These are phyloP conservation scores for Fusarium sp. DNA, from an alignment of 2,329 filamentous ascomycete genomes.

Conservation along the genomic window DNA sequence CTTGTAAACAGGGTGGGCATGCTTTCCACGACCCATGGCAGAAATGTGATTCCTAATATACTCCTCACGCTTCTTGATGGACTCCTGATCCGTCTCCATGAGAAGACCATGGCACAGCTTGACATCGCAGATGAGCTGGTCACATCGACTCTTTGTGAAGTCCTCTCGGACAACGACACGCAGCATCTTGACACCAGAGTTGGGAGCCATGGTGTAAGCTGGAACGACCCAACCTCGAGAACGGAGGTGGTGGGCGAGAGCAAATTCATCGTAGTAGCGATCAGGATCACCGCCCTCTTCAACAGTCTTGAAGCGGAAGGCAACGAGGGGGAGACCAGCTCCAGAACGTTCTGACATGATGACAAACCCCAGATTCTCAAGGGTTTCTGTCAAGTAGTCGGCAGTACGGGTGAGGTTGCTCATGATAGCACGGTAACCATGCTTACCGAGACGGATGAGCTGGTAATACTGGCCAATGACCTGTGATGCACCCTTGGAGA, in stretches of 20 bases:
- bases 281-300: conserved; percentile 63
- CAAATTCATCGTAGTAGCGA: conserved; percentile 77
- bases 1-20: conserved; percentile 61
- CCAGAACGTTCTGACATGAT: conserved; percentile 88
- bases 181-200: conserved; percentile 89
- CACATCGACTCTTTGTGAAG: conserved; percentile 85
- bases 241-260: conserved; percentile 85
- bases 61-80: conserved; percentile 75
- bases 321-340: conserved; percentile 86
- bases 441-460: conserved; percentile 92
- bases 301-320: conserved; percentile 78
- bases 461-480: conserved; percentile 99
- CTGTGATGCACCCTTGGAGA: conserved; percentile 93
- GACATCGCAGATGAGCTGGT: conserved; percentile 81
- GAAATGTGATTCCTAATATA: conserved; percentile 70
- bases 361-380: conserved; percentile 82
- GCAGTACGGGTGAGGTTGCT: conserved; percentile 89
- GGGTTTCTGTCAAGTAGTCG: conserved; percentile 82
- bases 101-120: conserved; percentile 80
- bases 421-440: conserved; percentile 94
- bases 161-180: conserved; percentile 93
- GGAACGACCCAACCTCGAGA: conserved; percentile 93
- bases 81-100: conserved; percentile 77
- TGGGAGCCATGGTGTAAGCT: conserved; percentile 95
- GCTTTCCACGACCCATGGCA: conserved; percentile 63